These are phyloP conservation scores for Trifolium pratense DNA, from an alignment of 306 rosid species.

Conservation along the genomic window DNA sequence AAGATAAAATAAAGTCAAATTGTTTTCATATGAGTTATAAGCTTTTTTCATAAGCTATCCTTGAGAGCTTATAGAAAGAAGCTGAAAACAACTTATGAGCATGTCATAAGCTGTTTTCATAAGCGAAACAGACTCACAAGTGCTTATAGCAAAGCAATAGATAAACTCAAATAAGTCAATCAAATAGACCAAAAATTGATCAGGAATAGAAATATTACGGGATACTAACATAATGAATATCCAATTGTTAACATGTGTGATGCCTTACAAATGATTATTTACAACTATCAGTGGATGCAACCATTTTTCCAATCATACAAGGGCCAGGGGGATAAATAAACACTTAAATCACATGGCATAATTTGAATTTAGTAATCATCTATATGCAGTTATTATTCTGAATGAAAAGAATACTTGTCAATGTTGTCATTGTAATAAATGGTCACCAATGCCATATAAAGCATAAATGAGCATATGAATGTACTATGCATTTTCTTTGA, in stretches of 20 bases:
- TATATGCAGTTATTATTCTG: not conserved
- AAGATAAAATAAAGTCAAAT: too few relatives aligned
- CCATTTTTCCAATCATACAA: not conserved
- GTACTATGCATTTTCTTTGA: not conserved
- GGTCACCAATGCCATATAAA: not conserved
- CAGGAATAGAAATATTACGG: slow-evolving; percentile 3
- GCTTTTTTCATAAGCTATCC: too few relatives aligned
- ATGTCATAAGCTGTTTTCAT: too few relatives aligned
- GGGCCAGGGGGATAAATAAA: not conserved
- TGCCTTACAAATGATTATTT: not conserved
- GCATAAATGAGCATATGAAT: not conserved
- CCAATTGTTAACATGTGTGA: slow-evolving; percentile 8
- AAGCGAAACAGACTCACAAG: too few relatives aligned
- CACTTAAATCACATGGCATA: not conserved
- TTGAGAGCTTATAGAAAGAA: too few relatives aligned
- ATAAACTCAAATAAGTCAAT: too few relatives aligned
- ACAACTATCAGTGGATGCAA: not conserved
- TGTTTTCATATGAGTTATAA: too few relatives aligned
- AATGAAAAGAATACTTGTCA: not conserved
- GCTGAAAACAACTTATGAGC: too few relatives aligned
- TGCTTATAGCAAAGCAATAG: too few relatives aligned
- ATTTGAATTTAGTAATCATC: not conserved
- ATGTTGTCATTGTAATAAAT: not conserved
- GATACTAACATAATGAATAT: slow-evolving; percentile 7
- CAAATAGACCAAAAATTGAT: not conserved